Base-by-base conservation (phyloP, 768 basidiomycete genomes). In the Amanita rimosa region DNA sequence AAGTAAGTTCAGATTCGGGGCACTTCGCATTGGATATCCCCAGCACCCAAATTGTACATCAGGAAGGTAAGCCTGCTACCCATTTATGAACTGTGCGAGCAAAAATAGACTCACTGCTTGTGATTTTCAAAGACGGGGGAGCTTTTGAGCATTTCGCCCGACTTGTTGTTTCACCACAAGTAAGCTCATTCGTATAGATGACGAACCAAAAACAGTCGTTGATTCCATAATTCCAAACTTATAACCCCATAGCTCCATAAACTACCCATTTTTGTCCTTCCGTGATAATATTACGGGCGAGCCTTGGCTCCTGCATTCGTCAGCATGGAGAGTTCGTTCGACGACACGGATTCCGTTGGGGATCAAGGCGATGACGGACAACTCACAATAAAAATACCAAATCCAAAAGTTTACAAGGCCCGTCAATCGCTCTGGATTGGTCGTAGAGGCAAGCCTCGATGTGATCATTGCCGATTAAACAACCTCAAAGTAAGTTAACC, bases 361-460 rank as follows among this genome's bases (percentile, higher is more conserved):
- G 71, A 70, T 49, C 54, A 59, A 49, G 64, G 64, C 50, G 75
- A 73, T 60, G 75, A 77, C 58, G 67, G 66, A 43, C 75, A 74
- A 52, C 68, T 82, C 55, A 80, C 73, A 41, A 81, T 83, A 56
- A 71, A 75, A 51, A 83, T 83, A 54, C 81, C 81, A 2, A 82
- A 81, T 57, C 76, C 78, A 31, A 79, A 77, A 66, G 69, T 76
- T 45, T 82, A 75, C 62, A 74, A 78, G 75, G 78, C 74, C 57
- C 78, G 75, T 52, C 80, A 79, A 60, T 84, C 81, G 36, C 78
- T 79, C 49, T 85, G 83, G 83, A 81, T 83, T 53, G 81, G 82
- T 50, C 74, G 81, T 51, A 71, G 83, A 64, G 83, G 83, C 45
- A 85, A 85, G 58, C 81, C 83, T 54, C 72, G 83, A 43, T 85